Base-by-base conservation (phyloP, 1,284 basidiomycete genomes). In the Phaffia rhodozyma region DNA sequence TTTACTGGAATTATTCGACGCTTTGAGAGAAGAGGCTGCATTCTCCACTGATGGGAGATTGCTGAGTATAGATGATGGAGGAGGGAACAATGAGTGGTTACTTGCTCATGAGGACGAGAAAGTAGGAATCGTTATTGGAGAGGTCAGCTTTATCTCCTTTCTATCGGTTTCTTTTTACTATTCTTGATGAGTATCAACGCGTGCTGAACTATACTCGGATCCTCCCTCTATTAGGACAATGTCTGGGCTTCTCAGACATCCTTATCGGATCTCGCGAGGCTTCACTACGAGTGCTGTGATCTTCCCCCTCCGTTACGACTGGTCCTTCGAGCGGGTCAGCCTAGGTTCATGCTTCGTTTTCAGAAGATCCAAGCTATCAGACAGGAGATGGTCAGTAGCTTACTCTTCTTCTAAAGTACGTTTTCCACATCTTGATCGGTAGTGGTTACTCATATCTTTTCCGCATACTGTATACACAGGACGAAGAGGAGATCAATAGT, bases 301-400 rank as follows among this genome's bases (percentile, higher is more conserved):
- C 59, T 65, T 48, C 58, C 58, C 30, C 30, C 58, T 1, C 63
- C 63, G 9, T 34, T 65, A 50, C 25, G 43, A 29, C 63, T 65
- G 3, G 50, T 38, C n/a, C 58, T 65, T n/a, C 20, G 47, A 32
- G 32, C 63, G 21, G 63, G 63, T 32, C 5, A 38, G 11, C 43
- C 58, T 38, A 50, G 63, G 51, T 65, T 65, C 54, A 34, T 50
- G 48, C 58, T 60, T 25, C 63, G 63, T 23, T 50, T 56, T 29
- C 32, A 65, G 23, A 56, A 53, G 63, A 65, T 65, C n/a, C 52
- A 60, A 49, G 32, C 30, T 23, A 60, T 64, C n/a, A 53, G 62
- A 5, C 25, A 56, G 23, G 55, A 56, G 32, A 62, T 62, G 61
- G 61, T 43, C 38, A 43, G 38, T 43, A 43, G 5, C 16, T 43